These are phyloP conservation scores for Solanum peruvianum DNA, from an alignment of 257 asterid genomes.

Conservation along the genomic window DNA sequence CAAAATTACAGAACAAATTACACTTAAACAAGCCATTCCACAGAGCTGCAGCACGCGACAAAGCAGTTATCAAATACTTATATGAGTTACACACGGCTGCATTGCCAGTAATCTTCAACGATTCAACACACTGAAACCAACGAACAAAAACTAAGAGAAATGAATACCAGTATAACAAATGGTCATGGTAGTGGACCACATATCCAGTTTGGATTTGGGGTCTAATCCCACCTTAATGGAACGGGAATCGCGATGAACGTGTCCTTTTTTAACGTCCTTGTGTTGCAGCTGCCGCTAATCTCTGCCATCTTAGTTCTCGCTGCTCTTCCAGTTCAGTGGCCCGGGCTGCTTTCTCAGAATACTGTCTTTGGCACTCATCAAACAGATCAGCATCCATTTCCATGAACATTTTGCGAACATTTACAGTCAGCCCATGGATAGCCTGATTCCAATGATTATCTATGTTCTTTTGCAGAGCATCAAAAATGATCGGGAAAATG, in stretches of 20 bases:
- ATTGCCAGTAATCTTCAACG: slow-evolving; percentile 13
- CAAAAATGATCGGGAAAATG: slow-evolving; percentile 24
- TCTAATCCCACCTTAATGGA: not conserved
- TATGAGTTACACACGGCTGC: slow-evolving; percentile 38
- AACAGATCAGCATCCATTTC: slow-evolving; percentile 30
- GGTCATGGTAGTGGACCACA: not conserved
- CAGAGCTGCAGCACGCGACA: slow-evolving; percentile 16
- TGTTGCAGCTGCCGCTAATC: slow-evolving; percentile 18
- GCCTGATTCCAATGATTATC: slow-evolving; percentile 32
- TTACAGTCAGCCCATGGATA: slow-evolving; percentile 25
- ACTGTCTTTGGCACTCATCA: slow-evolving; percentile 28
- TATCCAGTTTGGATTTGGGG: not conserved
- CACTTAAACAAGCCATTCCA: slow-evolving; percentile 26
- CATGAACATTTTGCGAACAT: slow-evolving; percentile 32
- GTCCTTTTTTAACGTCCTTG: slow-evolving; percentile 1
- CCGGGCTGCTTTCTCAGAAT: slow-evolving; percentile 12
- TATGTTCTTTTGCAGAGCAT: slow-evolving; percentile 31
- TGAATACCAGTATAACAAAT: slow-evolving; percentile 18
- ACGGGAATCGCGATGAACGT: not conserved
- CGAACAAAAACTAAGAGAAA: slow-evolving; percentile 5
- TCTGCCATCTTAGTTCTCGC: slow-evolving; percentile 25
- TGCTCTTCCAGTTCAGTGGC: slow-evolving; percentile 15
- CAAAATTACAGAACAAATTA: slow-evolving; percentile 14
- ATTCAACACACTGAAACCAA: slow-evolving; percentile 17
- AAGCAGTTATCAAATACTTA: slow-evolving; percentile 16